Evolutionary conservation across 2,329 filamentous ascomycete species (phyloP), one percentile per base, ranked within the genome.

Genomic region (Pseudogymnoascus sp.): DNA sequence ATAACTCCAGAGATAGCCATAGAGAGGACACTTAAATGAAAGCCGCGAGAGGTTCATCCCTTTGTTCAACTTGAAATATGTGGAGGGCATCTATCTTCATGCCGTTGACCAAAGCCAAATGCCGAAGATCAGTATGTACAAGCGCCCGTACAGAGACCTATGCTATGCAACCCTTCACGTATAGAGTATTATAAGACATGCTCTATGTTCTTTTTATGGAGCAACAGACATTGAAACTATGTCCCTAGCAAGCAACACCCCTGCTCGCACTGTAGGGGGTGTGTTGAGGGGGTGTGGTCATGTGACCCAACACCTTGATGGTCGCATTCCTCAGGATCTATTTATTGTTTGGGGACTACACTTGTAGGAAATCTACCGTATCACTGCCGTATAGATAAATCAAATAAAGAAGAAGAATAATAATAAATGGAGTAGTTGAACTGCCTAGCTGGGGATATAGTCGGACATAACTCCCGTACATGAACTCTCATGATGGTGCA

Each of bases 401-500:
- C 28, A 33, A 49, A 31, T 31, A 52, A 55, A 55, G n/a, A 55
- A 55, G 14, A 33, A 55, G 28, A 55, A 55, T 18, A 33, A 35
- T 14, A 33, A 35, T 55, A 55, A 55, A 33, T 33, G 5, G 18
- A 7, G 31, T 7, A 18, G 16, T 33, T 55, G 49, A 9, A 55
- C 11, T 55, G 5, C 28, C 28, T 33, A 55, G 28, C 33, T 12
- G 16, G 28, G 49, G 49, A 35, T 33, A 33, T 55, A 35, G 16
- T 28, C 49, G 28, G 16, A 21, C 7, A 33, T 11, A 21, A 55
- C 49, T n/a, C 4, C 28, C 49, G n/a, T 21, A 14, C 49, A 55
- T 55, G 49, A 55, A 55, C 49, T 55, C 28, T 55, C 49, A 55
- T 55, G 49, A 55, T 55, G 49, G 49, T 55, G 49, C 49, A 18